Percentiles rank a stretch among this genome's conserved stretches.
Evolutionary conservation across 2,329 filamentous ascomycete species (phyloP).

Genomic region (Ophiosphaerella herpotricha): DNA sequence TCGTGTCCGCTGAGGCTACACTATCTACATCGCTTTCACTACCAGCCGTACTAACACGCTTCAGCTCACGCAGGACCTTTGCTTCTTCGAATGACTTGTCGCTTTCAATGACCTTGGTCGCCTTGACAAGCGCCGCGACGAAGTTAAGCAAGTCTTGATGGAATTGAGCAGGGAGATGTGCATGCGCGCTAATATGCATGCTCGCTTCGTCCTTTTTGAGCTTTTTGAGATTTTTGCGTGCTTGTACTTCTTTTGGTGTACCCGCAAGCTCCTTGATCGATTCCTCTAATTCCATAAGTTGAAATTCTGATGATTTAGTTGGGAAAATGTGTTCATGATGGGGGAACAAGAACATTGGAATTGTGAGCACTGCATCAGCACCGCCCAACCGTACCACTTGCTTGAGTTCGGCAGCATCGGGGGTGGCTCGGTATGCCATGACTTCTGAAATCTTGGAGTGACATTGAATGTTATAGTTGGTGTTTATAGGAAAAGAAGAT

Average conservation of each 20-base stretch:
- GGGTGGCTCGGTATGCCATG: slow-evolving; percentile 55
- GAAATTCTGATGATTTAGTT: slow-evolving; percentile 41
- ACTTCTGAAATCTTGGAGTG: slow-evolving; percentile 54
- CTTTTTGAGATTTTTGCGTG: slow-evolving; percentile 47
- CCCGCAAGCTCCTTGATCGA: slow-evolving; percentile 51
- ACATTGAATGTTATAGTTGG: slow-evolving; percentile 54
- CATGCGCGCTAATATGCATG: slow-evolving; percentile 55
- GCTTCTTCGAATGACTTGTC: slow-evolving; percentile 53
- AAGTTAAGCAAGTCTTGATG: slow-evolving; percentile 60
- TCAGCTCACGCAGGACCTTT: slow-evolving; percentile 32
- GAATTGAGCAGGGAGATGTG: slow-evolving; percentile 55
- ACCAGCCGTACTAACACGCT: slow-evolving; percentile 28
- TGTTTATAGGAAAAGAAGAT: slow-evolving; percentile 55
- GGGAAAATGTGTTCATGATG: slow-evolving; percentile 61
- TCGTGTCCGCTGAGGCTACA: slow-evolving; percentile 24
- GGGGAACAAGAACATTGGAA: slow-evolving; percentile 58
- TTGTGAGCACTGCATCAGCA: slow-evolving; percentile 54
- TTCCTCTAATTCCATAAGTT: slow-evolving; percentile 40
- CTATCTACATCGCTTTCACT: slow-evolving; percentile 29
- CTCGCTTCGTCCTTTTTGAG: slow-evolving; percentile 54
- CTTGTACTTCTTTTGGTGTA: slow-evolving; percentile 50
- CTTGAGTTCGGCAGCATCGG: slow-evolving; percentile 49
- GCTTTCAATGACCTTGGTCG: slow-evolving; percentile 60
- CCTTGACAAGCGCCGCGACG: slow-evolving; percentile 60
- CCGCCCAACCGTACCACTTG: slow-evolving; percentile 58